Percentiles rank a stretch among this genome's conserved stretches.
Evolutionary conservation across 2,329 filamentous ascomycete genomes (phyloP).

Genomic region (Beauveria caledonica): DNA sequence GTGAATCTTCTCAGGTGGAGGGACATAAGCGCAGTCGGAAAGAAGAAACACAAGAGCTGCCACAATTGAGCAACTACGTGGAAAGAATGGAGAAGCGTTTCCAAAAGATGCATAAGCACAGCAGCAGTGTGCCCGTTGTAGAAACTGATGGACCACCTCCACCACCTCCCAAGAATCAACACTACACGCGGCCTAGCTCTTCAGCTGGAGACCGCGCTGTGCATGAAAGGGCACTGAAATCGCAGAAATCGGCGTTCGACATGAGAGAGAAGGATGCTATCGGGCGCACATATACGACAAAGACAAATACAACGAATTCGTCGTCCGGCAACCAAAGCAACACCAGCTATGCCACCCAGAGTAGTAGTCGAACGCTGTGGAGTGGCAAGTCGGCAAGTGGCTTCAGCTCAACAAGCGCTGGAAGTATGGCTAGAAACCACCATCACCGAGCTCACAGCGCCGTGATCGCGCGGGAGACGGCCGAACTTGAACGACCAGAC

Average conservation of each 20-base stretch:
- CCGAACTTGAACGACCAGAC: conserved; percentile 47
- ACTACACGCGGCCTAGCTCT: conserved; percentile 49
- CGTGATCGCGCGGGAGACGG: conserved; percentile 49
- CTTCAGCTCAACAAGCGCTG: conserved; percentile 91
- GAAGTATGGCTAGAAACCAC: conserved; percentile 77
- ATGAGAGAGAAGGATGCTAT: conserved; percentile 56
- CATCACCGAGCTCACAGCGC: conserved; percentile 54
- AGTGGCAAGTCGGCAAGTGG: conserved; percentile 84
- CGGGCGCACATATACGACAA: conserved; percentile 76
- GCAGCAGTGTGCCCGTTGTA: conserved; percentile 32
- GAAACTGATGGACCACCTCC: conserved; percentile 49
- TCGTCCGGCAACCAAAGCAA: conserved; percentile 65
- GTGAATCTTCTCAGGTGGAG: conserved; percentile 42
- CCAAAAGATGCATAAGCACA: conserved; percentile 59
- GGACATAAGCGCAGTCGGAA: conserved; percentile 32
- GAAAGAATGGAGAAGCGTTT: conserved; percentile 84
- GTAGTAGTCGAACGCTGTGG: conserved; percentile 82
- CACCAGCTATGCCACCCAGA: conserved; percentile 66
- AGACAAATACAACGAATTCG: conserved; percentile 74
- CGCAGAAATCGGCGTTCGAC: conserved; percentile 72
- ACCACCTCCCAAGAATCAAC: conserved; percentile 50
- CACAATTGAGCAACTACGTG: conserved; percentile 77
- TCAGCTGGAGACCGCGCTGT: conserved; percentile 39
- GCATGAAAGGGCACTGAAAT: conserved; percentile 42
- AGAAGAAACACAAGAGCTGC: conserved; percentile 47